phyloP scores from a whole-genome alignment of 2,329 filamentous ascomycete genomes.

The Sporothrix dimorphospora region DNA sequence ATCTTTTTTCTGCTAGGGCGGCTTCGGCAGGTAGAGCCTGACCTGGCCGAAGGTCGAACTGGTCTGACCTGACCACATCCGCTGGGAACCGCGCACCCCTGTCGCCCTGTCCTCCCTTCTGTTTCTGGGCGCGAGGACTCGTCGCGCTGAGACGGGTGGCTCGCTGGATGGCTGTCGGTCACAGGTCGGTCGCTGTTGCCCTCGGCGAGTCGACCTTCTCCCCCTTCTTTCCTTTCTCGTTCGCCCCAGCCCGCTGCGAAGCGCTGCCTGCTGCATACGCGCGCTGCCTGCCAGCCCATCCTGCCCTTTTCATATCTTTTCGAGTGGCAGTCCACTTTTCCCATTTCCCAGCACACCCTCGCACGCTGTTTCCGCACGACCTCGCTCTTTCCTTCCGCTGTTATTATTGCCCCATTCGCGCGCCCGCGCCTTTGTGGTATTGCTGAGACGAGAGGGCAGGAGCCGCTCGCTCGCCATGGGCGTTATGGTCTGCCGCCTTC shows the following conservation, averaged over 20 bases:
- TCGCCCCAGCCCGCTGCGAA: background rate
- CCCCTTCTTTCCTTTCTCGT: background rate
- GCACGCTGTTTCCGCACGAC: background rate
- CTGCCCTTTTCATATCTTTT: background rate
- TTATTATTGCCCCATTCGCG: background rate
- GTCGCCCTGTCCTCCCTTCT: background rate
- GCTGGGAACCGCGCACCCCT: slow-evolving; percentile 2
- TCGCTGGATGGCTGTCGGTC: too few relatives aligned
- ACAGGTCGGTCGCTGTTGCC: background rate
- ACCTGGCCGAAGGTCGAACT: background rate
- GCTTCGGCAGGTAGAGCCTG: slow-evolving; percentile 8
- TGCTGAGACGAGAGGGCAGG: background rate
- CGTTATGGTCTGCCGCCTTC: background rate
- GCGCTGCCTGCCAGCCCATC: background rate
- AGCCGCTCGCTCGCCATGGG: background rate
- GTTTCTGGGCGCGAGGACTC: background rate
- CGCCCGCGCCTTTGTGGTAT: background rate
- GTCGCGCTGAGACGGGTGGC: background rate
- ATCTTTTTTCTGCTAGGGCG: slow-evolving; percentile 18
- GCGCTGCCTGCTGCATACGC: background rate
- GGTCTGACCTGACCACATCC: background rate
- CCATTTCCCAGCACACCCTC: background rate
- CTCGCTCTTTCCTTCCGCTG: background rate
- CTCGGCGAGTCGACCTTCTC: background rate
- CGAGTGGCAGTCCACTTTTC: background rate